Conservation (phyloP, 306 rosid genomes). For the Lagenaria siceraria region DNA sequence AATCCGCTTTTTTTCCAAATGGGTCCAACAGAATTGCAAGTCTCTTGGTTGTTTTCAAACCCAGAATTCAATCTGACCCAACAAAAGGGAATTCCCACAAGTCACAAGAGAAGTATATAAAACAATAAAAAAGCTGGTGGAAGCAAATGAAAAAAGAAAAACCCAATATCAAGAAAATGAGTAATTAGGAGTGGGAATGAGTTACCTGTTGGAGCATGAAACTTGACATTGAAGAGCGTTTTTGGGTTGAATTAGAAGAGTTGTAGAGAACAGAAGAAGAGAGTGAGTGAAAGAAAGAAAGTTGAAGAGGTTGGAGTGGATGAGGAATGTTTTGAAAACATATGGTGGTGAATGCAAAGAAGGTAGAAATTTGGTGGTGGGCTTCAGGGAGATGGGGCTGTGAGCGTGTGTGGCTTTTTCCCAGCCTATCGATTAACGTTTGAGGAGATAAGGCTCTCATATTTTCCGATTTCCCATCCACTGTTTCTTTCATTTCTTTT, state of each 20-base stretch:
- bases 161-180: not conserved
- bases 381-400: not conserved
- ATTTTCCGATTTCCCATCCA: not conserved
- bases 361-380: not conserved
- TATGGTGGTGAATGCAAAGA: conserved; percentile 14
- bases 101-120: not conserved
- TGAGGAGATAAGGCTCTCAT: conserved; percentile 20
- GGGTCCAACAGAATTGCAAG: not conserved
- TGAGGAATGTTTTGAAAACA: conserved; percentile 25
- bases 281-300: not conserved
- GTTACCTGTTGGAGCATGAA: conserved; percentile 3
- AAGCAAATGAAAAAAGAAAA: not conserved
- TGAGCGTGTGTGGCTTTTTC: conserved; percentile 45
- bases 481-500: not conserved
- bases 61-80: conserved; percentile 6
- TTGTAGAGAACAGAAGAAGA: not conserved
- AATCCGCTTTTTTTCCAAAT: not conserved
- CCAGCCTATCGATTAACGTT: conserved; percentile 37
- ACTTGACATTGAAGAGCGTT: not conserved
- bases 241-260: not conserved
- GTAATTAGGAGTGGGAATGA: not conserved
- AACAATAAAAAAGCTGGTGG: not conserved
- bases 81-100: not conserved
- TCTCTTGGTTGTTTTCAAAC: not conserved
- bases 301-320: not conserved